Percentiles rank a stretch among this genome's conserved stretches.
These are phyloP conservation scores for Annulohypoxylon nitens DNA, from an alignment of 495 filamentous ascomycete genomes.

Conservation along the genomic window DNA sequence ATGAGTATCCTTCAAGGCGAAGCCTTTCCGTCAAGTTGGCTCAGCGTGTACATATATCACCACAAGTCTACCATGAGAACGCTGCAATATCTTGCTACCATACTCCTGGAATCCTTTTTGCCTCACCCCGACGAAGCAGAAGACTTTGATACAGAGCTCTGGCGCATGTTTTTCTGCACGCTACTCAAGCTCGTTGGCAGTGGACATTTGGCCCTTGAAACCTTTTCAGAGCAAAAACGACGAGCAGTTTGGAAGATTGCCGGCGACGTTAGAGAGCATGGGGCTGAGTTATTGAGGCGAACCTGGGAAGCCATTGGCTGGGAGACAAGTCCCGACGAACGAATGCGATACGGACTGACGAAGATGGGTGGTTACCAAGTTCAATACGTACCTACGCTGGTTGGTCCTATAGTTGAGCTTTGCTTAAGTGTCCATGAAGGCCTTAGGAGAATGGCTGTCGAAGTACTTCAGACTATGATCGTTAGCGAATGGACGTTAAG, in stretches of 20 bases:
- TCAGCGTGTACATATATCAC: constrained; percentile 94
- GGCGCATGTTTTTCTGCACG: constrained; percentile 92
- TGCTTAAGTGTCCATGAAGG: constrained; percentile 97
- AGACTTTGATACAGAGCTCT: constrained; percentile 90
- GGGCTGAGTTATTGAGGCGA: constrained; percentile 82
- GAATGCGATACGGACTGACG: constrained; percentile 76
- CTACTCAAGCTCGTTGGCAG: constrained; percentile 90
- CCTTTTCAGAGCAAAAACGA: constrained; percentile 96
- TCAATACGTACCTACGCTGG: constrained; percentile 93
- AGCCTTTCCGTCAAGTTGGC: constrained; percentile 89
- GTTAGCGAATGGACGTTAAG: constrained; percentile 98
- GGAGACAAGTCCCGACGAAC: constrained; percentile 86
- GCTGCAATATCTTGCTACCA: constrained; percentile 83
- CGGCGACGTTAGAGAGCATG: constrained; percentile 93
- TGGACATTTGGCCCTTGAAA: constrained; percentile 89
- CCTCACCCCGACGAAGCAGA: constrained; percentile 93
- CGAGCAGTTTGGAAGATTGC: constrained; percentile 98
- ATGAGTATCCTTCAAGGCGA: constrained; percentile 90
- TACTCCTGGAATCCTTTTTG: constrained; percentile 81
- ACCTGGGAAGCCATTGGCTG: constrained; percentile 98
- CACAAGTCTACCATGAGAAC: constrained; percentile 91
- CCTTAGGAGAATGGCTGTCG: constrained; percentile 87
- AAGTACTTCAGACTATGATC: constrained; percentile 97
- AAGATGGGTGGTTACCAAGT: constrained; percentile 97
- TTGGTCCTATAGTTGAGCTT: constrained; percentile 91